Conservation (phyloP, 176 grass and related monocot species). For the Tuctoria greenei region DNA sequence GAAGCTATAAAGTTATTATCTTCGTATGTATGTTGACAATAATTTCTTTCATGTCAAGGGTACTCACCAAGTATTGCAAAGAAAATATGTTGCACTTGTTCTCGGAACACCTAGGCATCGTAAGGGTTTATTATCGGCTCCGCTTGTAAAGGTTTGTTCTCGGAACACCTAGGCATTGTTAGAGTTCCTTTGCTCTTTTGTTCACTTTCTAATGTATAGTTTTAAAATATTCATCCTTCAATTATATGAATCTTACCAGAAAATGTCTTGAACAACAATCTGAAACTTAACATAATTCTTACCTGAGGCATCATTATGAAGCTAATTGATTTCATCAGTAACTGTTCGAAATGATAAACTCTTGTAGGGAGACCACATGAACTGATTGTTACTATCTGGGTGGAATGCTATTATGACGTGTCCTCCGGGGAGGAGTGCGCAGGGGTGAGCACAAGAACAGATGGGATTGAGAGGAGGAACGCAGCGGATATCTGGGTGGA, state of each 20-base stretch:
- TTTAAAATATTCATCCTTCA: neutral
- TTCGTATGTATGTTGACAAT: conserved; percentile 9
- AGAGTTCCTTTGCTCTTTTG: conserved; percentile 15
- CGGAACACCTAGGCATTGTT: no score
- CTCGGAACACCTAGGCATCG: conserved; percentile 68
- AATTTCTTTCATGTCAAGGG: conserved; percentile 43
- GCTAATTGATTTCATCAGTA: neutral
- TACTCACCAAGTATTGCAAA: conserved; percentile 68
- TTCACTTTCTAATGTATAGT: conserved; percentile 9
- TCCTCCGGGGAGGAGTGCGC: no score
- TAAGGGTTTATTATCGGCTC: conserved; percentile 72
- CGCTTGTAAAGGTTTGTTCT: conserved; percentile 86
- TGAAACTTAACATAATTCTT: neutral
- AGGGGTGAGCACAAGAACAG: no score
- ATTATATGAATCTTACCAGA: conserved; percentile 15
- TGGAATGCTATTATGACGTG: no score
- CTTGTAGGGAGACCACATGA: neutral
- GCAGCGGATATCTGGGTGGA: no score
- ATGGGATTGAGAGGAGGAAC: no score
- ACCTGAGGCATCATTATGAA: neutral
- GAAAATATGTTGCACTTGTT: conserved; percentile 94
- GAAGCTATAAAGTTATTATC: conserved; percentile 1
- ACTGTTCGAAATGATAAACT: neutral
- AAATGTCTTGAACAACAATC: neutral
- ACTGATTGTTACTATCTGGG: neutral